phyloP scores from a whole-genome alignment of 2,329 filamentous ascomycete species.

The Ilyonectria sp. region DNA sequence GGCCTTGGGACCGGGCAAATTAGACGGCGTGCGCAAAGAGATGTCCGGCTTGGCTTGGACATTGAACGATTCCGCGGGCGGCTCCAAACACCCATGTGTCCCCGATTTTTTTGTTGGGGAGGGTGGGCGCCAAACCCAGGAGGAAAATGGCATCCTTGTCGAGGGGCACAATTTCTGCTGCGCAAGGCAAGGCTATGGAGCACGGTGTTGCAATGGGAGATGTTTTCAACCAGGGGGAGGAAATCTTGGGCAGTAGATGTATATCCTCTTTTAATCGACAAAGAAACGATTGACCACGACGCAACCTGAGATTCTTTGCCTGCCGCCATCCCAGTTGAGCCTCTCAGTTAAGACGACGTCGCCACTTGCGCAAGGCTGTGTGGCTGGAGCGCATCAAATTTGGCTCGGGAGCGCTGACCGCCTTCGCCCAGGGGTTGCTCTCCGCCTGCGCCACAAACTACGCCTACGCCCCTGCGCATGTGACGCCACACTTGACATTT shows the following conservation, averaged over 20 bases:
- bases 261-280: slow-evolving; percentile 44
- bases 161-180: slow-evolving; percentile 36
- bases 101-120: slow-evolving; percentile 44
- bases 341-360: neutral
- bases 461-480: neutral
- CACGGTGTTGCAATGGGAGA: slow-evolving; percentile 42
- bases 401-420: neutral
- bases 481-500: slow-evolving; percentile 35
- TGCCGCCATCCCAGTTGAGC: neutral
- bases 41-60: slow-evolving; percentile 38
- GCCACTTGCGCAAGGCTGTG: slow-evolving; percentile 17
- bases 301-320: neutral
- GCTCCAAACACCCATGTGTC: slow-evolving; percentile 36
- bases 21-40: slow-evolving; percentile 44
- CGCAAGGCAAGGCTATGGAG: slow-evolving; percentile 38
- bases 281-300: slow-evolving; percentile 36
- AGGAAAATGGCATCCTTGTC: slow-evolving; percentile 44
- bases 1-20: slow-evolving; percentile 37
- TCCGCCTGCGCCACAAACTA: neutral
- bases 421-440: neutral
- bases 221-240: slow-evolving; percentile 25
- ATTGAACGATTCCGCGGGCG: slow-evolving; percentile 40
- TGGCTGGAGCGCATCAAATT: slow-evolving; percentile 3
- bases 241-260: slow-evolving; percentile 43
- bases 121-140: slow-evolving; percentile 38